These are phyloP conservation scores for Grigorovia yakushimaensis DNA, from an alignment of 805 yeast genomes.

Conservation along the genomic window DNA sequence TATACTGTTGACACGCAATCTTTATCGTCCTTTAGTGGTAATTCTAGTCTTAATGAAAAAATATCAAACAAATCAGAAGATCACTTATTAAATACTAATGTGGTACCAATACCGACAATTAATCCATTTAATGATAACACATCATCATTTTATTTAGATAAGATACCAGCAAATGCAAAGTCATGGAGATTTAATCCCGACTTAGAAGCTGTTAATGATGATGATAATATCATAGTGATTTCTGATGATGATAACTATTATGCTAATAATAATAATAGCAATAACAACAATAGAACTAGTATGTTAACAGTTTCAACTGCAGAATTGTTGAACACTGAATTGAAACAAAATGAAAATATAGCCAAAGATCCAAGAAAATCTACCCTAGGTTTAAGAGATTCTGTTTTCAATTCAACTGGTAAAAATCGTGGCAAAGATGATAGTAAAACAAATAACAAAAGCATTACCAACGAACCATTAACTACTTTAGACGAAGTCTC, in stretches of 20 bases:
- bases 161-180: conserved; percentile 31
- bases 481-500: conserved; percentile 1
- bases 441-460: not conserved
- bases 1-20: conserved; percentile 34
- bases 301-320: conserved; percentile 79
- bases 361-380: conserved; percentile 37
- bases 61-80: not conserved
- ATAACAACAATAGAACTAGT: conserved; percentile 61
- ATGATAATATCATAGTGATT: conserved; percentile 28
- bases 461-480: not conserved
- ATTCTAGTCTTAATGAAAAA: conserved; percentile 33
- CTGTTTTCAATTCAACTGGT: conserved; percentile 29
- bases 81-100: not conserved
- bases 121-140: conserved; percentile 21
- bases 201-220: conserved; percentile 2
- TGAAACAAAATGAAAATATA: conserved; percentile 50
- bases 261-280: conserved; percentile 37
- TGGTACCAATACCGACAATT: conserved; percentile 7
- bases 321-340: conserved; percentile 67
- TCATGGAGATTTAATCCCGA: conserved; percentile 48
- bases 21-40: conserved; percentile 28
- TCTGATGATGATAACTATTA: conserved; percentile 10
- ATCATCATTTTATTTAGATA: conserved; percentile 27
- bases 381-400: conserved; percentile 32
- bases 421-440: not conserved